Evolutionary conservation across 495 filamentous ascomycete species (phyloP), one percentile per base, ranked within the genome.

Genomic region (Aspergillus heteromorphus): DNA sequence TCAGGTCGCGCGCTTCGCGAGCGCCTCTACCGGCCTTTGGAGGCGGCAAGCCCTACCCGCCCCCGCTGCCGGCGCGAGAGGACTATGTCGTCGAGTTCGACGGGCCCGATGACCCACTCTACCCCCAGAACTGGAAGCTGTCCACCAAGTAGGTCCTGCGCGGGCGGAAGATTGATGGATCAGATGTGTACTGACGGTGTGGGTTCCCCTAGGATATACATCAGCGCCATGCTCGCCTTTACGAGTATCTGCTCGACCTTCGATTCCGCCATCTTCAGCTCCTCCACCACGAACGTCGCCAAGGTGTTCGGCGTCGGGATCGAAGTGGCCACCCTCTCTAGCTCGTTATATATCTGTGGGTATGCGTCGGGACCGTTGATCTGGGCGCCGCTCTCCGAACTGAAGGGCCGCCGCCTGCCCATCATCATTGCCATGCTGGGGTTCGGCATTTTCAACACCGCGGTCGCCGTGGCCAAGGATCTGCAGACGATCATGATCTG

Each of bases 81-180:
- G 84, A 86, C 56, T 90, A 89, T 68, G 86, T 91, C 11, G 88
- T 92, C 18, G 88, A 91, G 63, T 92, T 91, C 59, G 79, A 87
- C 50, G 89, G 89, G 0, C 79, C 80, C 11, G 74, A 87, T 58
- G 88, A 92, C 67, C 87, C 88, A 4, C 59, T 86, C 40, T 88
- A 93, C 65, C 84, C 88, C 0, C 83, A 88, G 69, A 93, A 93
- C 67, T 93, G 89, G 89, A 76, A 87, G 0, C 57, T 89, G 19
- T 76, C 61, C 57, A 87, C 83, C 71, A 93, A 92, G 84, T 86
- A 68, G 27, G 60, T 65, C 14, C 0, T 3, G 27, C 38, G 5
- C n/a, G 5, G 34, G n/a, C n/a, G 34, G n/a, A n/a, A n/a, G n/a
- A 4, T 13, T 38, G 11, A n/a, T n/a, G n/a, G n/a, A n/a, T n/a